Evolutionary conservation across 2,329 filamentous ascomycete species (phyloP).

Genomic region (Microcyclosporella mali): DNA sequence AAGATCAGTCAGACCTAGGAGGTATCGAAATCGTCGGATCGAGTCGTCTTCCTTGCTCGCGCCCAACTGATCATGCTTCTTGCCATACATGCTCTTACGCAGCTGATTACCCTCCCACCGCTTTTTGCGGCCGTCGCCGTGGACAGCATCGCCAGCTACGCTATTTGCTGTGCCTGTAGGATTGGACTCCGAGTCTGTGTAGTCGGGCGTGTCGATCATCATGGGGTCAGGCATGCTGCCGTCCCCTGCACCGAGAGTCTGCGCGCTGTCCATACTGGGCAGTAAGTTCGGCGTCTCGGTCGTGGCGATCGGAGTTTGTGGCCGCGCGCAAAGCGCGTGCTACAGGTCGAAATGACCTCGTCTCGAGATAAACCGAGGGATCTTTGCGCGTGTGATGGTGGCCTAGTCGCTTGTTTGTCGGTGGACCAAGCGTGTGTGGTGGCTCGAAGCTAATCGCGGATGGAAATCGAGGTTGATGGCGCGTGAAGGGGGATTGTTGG

Average conservation of each 20-base stretch:
- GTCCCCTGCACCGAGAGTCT: conserved; percentile 26
- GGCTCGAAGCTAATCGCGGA: conserved; percentile 1
- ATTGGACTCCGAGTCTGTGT: conserved; percentile 61
- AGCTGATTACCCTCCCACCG: conserved; percentile 83
- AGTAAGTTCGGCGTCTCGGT: not conserved
- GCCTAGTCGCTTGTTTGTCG: conserved; percentile 1
- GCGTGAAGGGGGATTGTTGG: not conserved
- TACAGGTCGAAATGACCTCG: not conserved
- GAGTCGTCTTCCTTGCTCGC: conserved; percentile 97
- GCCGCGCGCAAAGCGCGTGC: conserved; percentile 10
- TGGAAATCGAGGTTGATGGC: not conserved
- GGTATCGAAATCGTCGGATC: conserved; percentile 86
- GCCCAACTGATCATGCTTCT: conserved; percentile 86
- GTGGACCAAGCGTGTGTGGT: not conserved
- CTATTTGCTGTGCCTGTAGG: conserved; percentile 72
- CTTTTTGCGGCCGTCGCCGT: conserved; percentile 71
- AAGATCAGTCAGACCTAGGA: conserved; percentile 88
- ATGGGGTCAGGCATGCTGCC: conserved; percentile 27
- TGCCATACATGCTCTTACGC: conserved; percentile 85
- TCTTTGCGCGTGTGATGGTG: not conserved
- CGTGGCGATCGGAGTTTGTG: conserved; percentile 1
- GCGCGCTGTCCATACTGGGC: conserved; percentile 20
- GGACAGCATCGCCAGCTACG: conserved; percentile 65
- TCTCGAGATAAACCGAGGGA: not conserved
- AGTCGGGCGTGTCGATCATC: conserved; percentile 55